Evolutionary conservation across 2,329 filamentous ascomycete genomes (phyloP).

Genomic region (Diaporthe sp.): DNA sequence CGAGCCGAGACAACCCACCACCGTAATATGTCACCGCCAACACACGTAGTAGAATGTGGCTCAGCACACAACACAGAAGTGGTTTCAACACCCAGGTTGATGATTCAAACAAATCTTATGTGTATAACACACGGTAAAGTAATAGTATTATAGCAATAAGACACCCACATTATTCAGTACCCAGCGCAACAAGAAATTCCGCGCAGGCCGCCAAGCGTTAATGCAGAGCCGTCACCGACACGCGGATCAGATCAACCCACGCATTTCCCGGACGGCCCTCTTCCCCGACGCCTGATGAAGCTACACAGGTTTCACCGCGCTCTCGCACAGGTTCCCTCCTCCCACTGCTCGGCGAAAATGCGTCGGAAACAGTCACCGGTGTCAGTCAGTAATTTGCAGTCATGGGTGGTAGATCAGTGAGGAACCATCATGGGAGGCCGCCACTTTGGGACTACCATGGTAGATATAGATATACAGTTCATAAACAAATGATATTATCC

Average conservation of each 20-base stretch:
- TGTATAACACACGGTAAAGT: not conserved
- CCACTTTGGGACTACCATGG: not conserved
- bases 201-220: not conserved
- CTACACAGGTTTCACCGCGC: conserved; percentile 24
- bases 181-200: not conserved
- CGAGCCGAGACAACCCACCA: conserved; percentile 4
- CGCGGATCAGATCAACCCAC: not conserved
- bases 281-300: conserved; percentile 15
- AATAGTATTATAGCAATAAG: not conserved
- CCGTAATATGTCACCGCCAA: not conserved
- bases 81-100: conserved; percentile 22
- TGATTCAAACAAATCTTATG: conserved; percentile 26
- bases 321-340: conserved; percentile 39
- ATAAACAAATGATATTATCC: not conserved
- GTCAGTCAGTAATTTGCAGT: not conserved
- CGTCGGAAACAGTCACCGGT: not conserved
- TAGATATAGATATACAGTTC: not conserved
- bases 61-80: conserved; percentile 13
- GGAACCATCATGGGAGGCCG: not conserved
- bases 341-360: not conserved
- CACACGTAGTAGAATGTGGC: not conserved
- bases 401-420: too few species aligned
- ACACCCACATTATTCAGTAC: not conserved
- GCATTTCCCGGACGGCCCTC: not conserved
- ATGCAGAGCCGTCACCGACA: not conserved